Base-by-base conservation (phyloP, 306 rosid species). In the Acacia crassicarpa region DNA sequence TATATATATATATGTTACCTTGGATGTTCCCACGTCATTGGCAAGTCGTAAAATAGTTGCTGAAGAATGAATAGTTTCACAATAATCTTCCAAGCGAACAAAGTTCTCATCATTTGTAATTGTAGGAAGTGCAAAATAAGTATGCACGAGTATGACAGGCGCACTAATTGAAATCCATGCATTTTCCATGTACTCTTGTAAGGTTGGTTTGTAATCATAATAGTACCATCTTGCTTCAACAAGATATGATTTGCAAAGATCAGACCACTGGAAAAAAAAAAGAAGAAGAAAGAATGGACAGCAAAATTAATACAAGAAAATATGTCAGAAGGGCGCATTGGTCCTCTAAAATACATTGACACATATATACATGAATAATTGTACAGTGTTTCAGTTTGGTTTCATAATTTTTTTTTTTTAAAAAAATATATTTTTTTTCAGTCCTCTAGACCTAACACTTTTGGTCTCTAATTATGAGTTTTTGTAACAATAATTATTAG, bases 241-340 rank as follows among this genome's bases (percentile, higher is more conserved):
- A 22, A 72, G 1, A 72, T 46, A 72, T 8, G 76, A 22, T 48
- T 72, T 48, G 8, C 76, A 72, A 14, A 45, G 76, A 72, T 72
- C 82, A 23, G 35, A 40, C 90, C 90, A 81, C 86, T 78, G 43
- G 38, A 59, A 49, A 16, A 0, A 35, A 68, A 49, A 15, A 0
- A n/a, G n/a, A n/a, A n/a, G n/a, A n/a, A n/a, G n/a, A n/a, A n/a
- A n/a, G n/a, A n/a, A n/a, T 30, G 32, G 22, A 44, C 25, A 1
- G 6, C 13, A 11, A 23, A 61, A 61, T 61, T 23, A 59, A 10
- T 4, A 59, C 33, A 10, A 4, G 8, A 27, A 25, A 62, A 13
- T 62, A 49, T 0, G 19, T 3, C 56, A 17, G 16, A 49, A 14
- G 56, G 1, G 5, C 15, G 53, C 53, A 17, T 46, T 46, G 6